Base-by-base conservation (phyloP, 2,329 filamentous ascomycete genomes). In the Fusarium odoratissimum region DNA sequence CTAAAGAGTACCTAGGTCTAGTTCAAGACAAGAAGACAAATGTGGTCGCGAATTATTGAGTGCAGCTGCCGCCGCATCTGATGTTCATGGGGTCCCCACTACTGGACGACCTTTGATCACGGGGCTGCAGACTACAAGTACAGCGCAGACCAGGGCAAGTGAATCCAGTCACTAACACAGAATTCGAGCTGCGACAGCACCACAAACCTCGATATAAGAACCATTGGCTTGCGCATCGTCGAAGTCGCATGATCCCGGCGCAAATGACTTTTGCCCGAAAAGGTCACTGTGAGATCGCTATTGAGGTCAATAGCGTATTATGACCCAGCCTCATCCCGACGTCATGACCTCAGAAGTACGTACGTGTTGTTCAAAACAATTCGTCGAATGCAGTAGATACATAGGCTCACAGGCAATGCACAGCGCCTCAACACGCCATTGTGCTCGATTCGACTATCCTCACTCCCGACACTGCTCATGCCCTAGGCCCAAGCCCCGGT, bases 311-410 rank as follows among this genome's bases (percentile, higher is more conserved):
- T 54, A 68, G 70, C 65, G 69, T 63, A 63, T 67, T 58, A 60
- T 70, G 72, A 56, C 46, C 69, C 63, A 64, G 64, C 75, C 54
- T 61, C 60, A 67, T 65, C 67, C 60, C 60, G 46, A 70, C 70
- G 75, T 73, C 71, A 80, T 80, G 77, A 71, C 77, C 62, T 70
- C 73, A 49, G 70, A 73, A 65, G 62, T 75, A 64, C 68, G 79
- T 80, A 76, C 54, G 78, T 77, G 42, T 58, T 67, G 54, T 63
- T 37, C 48, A 31, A 58, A 52, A 55, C 44, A 28, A 37, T 46
- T 23, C 23, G 25, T 35, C 25, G 25, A 35, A 13, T 25, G 25
- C 40, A 31, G 30, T 42, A 28, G 46, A 46, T 52, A 31, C 52
- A 45, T 37, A 44, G 30, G 41, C 76, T 79, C 46, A 78, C 67